These are phyloP conservation scores for Somion occarium DNA, from an alignment of 1,284 basidiomycete species.

Conservation along the genomic window DNA sequence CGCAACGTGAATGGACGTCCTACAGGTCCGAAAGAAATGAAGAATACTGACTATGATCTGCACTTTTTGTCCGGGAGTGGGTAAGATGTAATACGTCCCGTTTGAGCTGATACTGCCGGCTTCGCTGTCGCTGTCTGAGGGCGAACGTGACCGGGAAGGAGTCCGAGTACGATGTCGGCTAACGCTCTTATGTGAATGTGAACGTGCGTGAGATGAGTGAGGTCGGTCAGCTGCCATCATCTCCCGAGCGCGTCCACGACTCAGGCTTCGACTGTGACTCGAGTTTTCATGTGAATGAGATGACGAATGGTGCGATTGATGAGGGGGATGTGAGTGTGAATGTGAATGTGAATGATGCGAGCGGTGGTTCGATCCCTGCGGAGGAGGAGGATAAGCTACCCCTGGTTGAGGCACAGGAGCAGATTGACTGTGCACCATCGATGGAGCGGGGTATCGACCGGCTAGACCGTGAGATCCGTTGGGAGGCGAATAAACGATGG, in stretches of 20 bases:
- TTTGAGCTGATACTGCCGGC: slow-evolving; percentile 48
- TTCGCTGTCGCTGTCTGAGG: slow-evolving; percentile 25
- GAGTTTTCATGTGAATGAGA: not conserved
- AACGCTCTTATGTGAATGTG: slow-evolving; percentile 7
- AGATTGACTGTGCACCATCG: slow-evolving; percentile 27
- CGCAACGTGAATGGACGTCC: too few relatives aligned
- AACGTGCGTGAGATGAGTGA: slow-evolving; percentile 12
- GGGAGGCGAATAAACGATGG: slow-evolving; percentile 28
- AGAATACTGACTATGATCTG: slow-evolving; percentile 60
- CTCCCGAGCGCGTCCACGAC: slow-evolving; percentile 4
- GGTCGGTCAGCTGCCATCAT: not conserved
- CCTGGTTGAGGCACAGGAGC: slow-evolving; percentile 20
- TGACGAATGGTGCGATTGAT: slow-evolving; percentile 1
- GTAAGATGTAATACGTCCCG: slow-evolving; percentile 69
- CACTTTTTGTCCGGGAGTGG: slow-evolving; percentile 61
- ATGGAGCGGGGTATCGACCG: slow-evolving; percentile 17
- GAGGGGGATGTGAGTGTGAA: slow-evolving; percentile 13
- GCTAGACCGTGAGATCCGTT: slow-evolving; percentile 15
- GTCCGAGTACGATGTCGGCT: slow-evolving; percentile 15
- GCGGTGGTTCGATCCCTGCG: slow-evolving; percentile 16
- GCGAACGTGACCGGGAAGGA: slow-evolving; percentile 17
- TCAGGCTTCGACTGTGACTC: slow-evolving; percentile 5
- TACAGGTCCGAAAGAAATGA: too few relatives aligned
- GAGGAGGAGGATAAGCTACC: slow-evolving; percentile 11
- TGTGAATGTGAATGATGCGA: not conserved